Conservation (phyloP, 768 basidiomycete genomes). For the Royoungia palumana region DNA sequence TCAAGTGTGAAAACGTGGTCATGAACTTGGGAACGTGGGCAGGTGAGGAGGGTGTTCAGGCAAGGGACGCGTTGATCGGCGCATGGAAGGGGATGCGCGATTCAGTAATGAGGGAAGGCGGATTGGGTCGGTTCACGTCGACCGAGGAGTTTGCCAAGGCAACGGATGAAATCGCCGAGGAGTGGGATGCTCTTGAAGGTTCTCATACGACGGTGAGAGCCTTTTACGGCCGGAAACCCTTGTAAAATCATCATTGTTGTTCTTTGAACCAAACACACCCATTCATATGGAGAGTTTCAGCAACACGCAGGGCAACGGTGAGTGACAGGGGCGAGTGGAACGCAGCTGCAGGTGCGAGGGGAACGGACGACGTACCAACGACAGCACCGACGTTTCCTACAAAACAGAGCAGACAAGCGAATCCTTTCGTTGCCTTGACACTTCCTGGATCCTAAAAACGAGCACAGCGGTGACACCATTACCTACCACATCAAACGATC, state of each 20-base stretch:
- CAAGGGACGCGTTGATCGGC: conserved; percentile 11
- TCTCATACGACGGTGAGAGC: conserved; percentile 5
- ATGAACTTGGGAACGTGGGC: conserved; percentile 27
- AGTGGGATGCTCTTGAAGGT: conserved; percentile 24
- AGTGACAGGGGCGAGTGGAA: too few species aligned
- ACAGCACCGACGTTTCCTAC: too few species aligned
- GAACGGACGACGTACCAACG: too few species aligned
- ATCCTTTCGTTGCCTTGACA: too few species aligned
- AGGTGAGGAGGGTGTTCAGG: conserved; percentile 20
- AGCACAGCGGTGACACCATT: background rate
- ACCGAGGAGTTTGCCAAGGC: conserved; percentile 19
- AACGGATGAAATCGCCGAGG: conserved; percentile 17
- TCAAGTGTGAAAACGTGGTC: conserved; percentile 14
- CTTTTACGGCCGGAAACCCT: conserved; percentile 16
- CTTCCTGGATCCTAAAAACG: too few species aligned
- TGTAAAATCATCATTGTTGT: background rate
- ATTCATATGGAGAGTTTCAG: too few species aligned
- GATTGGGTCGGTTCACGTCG: conserved; percentile 12
- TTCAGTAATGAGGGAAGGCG: conserved; percentile 17
- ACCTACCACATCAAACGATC: background rate
- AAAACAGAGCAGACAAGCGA: too few species aligned
- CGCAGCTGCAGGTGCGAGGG: too few species aligned
- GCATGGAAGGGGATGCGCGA: conserved; percentile 25
- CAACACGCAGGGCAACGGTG: too few species aligned
- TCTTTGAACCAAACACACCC: too few species aligned